Percentiles rank a stretch among this genome's conserved stretches.
These are phyloP conservation scores for Coccomyxa sp. DNA, from an alignment of 139 green algal species.

Conservation along the genomic window DNA sequence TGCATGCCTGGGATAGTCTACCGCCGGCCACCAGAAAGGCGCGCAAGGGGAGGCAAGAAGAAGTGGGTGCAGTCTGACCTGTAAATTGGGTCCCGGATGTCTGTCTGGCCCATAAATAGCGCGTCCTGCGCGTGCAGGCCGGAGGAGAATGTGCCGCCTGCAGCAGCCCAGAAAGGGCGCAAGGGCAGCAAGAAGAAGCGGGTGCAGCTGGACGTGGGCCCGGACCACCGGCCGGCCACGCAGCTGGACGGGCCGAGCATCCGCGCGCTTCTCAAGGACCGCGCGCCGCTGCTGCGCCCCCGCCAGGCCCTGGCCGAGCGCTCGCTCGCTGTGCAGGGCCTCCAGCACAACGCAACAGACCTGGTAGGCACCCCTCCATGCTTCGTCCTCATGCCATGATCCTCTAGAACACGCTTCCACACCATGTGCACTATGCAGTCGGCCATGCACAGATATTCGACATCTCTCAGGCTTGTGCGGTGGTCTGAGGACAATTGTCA, in stretches of 20 bases:
- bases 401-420: not conserved
- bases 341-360: too few relatives aligned
- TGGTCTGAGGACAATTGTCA: too few relatives aligned
- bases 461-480: not conserved
- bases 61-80: too few relatives aligned
- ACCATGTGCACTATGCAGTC: not conserved
- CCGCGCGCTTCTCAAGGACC: conserved; percentile 37
- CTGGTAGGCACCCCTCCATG: too few relatives aligned
- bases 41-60: too few relatives aligned
- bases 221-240: not conserved
- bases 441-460: not conserved
- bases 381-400: too few relatives aligned
- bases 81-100: too few relatives aligned
- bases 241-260: conserved; percentile 33
- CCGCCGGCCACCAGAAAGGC: too few relatives aligned
- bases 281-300: conserved; percentile 29
- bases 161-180: not conserved
- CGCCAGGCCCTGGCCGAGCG: conserved; percentile 8
- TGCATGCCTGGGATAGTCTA: too few relatives aligned
- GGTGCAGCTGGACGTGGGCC: conserved; percentile 11
- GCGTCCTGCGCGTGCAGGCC: not conserved
- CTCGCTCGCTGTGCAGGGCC: too few relatives aligned
- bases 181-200: not conserved
- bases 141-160: not conserved
- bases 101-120: too few relatives aligned